Evolutionary conservation across 345 rosid species (phyloP).

Genomic region (Ricinus communis): DNA sequence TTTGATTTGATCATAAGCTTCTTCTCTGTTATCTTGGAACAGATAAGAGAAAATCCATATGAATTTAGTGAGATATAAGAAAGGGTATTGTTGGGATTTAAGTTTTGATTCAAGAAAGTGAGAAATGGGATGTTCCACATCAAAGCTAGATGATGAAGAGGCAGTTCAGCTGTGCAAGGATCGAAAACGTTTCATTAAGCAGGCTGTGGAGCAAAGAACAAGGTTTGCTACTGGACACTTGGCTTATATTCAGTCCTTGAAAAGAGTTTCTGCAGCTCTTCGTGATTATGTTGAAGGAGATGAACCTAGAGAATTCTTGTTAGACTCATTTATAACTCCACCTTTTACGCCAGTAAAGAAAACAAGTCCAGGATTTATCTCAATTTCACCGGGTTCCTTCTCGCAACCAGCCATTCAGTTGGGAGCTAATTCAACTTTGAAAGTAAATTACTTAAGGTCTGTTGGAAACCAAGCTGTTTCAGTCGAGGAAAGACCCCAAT

Average conservation of each 20-base stretch:
- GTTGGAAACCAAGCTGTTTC: constrained; percentile 66
- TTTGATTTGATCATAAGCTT: constrained; percentile 11
- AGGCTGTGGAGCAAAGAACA: constrained; percentile 85
- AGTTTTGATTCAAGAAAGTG: not conserved
- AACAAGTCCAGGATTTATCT: constrained; percentile 57
- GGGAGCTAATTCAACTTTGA: constrained; percentile 50
- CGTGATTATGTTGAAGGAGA: constrained; percentile 71
- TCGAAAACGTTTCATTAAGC: constrained; percentile 80
- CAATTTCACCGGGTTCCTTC: constrained; percentile 61
- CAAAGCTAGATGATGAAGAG: constrained; percentile 85
- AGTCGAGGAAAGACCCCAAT: constrained; percentile 71
- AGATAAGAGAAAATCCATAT: constrained; percentile 34
- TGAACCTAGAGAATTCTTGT: constrained; percentile 59
- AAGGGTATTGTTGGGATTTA: not conserved
- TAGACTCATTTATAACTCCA: constrained; percentile 61
- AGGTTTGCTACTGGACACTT: constrained; percentile 71
- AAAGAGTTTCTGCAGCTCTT: constrained; percentile 84
- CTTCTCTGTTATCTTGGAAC: constrained; percentile 22
- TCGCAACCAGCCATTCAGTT: constrained; percentile 43
- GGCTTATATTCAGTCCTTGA: constrained; percentile 80
- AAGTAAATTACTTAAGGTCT: constrained; percentile 59
- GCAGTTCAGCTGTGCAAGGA: constrained; percentile 96
- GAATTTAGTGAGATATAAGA: constrained; percentile 34
- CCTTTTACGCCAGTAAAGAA: constrained; percentile 62
- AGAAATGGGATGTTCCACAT: constrained; percentile 93